Evolutionary conservation across 495 filamentous ascomycete genomes (phyloP).

Genomic region (Talaromyces ruber): DNA sequence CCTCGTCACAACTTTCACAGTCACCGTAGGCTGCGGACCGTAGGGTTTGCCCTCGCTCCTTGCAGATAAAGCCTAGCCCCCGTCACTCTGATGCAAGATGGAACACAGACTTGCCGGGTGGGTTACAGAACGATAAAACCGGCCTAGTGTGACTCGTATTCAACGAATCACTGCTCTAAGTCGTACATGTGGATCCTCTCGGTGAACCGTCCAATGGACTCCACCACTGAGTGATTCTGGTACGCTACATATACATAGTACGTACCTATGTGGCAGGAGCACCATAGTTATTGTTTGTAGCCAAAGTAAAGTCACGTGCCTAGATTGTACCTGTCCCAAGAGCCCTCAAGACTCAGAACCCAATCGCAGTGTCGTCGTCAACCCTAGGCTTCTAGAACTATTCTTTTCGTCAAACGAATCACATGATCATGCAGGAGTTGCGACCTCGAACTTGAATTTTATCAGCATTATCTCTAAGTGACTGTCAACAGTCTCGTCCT

Average conservation of each 20-base stretch:
- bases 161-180: neutral
- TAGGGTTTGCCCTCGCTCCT: conserved; percentile 14
- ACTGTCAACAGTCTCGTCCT: neutral
- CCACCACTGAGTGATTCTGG: neutral
- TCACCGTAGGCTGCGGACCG: neutral
- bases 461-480: neutral
- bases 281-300: neutral
- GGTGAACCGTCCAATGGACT: neutral
- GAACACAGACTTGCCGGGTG: neutral
- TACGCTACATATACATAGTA: no score
- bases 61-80: conserved; percentile 14
- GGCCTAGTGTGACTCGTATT: neutral
- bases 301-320: neutral
- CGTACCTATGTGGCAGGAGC: no score
- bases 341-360: neutral
- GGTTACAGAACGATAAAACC: neutral
- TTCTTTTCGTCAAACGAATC: neutral
- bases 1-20: neutral
- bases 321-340: neutral
- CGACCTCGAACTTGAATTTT: neutral
- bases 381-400: neutral
- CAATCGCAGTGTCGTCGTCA: neutral
- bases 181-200: neutral
- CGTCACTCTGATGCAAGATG: conserved; percentile 11
- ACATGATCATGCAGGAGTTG: neutral